These are phyloP conservation scores for Arabidopsis thaliana DNA, from an alignment of 345 rosid genomes.

Conservation along the genomic window TAIR10.1 NC_003071.7:13111001-13111500, in stretches of 20 bases:
- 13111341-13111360: constrained; percentile 49
- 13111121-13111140: constrained; percentile 59
- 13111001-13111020: not conserved
- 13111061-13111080: constrained; percentile 26
- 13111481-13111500: not conserved
- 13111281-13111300: constrained; percentile 29
- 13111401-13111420: constrained; percentile 39
- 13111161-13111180: constrained; percentile 41
- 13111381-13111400: constrained; percentile 52
- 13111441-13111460: not conserved
- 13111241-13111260: constrained; percentile 48
- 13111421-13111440: not conserved
- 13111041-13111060: constrained; percentile 40
- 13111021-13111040: constrained; percentile 35
- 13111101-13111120: constrained; percentile 54
- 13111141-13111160: constrained; percentile 45
- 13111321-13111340: constrained; percentile 52
- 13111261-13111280: constrained; percentile 52
- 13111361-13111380: constrained; percentile 54
- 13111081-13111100: constrained; percentile 27
- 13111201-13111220: constrained; percentile 54
- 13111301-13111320: constrained; percentile 39
- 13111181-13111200: constrained; percentile 39
- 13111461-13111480: not conserved
- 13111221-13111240: constrained; percentile 58